Conservation (phyloP, 2,329 filamentous ascomycete genomes). For the Colletotrichum musicola region DNA sequence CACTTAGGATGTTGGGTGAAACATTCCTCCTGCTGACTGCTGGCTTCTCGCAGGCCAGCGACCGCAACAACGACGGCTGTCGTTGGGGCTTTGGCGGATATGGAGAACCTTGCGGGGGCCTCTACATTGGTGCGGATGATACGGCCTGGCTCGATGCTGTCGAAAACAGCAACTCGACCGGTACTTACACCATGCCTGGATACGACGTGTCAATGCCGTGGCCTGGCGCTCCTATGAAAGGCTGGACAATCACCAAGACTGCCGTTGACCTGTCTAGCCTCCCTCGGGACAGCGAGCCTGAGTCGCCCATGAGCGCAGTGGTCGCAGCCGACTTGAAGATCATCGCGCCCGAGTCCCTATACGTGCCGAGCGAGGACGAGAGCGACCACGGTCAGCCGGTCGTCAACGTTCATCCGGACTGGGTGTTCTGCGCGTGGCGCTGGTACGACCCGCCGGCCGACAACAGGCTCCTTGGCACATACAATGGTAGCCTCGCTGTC, state of each 20-base stretch:
- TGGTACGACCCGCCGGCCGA: conserved; percentile 1
- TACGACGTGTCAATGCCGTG: conserved; percentile 14
- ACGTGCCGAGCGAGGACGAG: conserved; percentile 1
- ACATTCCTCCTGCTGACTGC: no score
- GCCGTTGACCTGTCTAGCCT: neutral
- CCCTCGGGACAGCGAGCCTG: neutral
- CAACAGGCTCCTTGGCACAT: neutral
- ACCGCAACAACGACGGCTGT: neutral
- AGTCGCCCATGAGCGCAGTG: neutral
- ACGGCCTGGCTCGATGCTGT: conserved; percentile 4
- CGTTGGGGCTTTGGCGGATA: conserved; percentile 12
- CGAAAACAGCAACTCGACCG: neutral
- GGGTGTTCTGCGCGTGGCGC: conserved; percentile 22
- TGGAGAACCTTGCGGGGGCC: neutral
- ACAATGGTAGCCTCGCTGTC: neutral
- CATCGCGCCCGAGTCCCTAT: conserved; percentile 12
- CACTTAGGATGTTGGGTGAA: no score
- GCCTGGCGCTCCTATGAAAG: neutral
- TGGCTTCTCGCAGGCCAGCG: neutral
- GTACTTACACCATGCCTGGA: conserved; percentile 4
- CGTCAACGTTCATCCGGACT: conserved; percentile 4
- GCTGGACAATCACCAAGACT: conserved; percentile 7
- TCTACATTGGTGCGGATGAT: conserved; percentile 1
- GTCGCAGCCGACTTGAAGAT: conserved; percentile 7
- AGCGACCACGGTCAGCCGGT: conserved; percentile 10